Evolutionary conservation across 352 stramenopile species (phyloP).

Genomic region (Phytophthora lateralis): DNA sequence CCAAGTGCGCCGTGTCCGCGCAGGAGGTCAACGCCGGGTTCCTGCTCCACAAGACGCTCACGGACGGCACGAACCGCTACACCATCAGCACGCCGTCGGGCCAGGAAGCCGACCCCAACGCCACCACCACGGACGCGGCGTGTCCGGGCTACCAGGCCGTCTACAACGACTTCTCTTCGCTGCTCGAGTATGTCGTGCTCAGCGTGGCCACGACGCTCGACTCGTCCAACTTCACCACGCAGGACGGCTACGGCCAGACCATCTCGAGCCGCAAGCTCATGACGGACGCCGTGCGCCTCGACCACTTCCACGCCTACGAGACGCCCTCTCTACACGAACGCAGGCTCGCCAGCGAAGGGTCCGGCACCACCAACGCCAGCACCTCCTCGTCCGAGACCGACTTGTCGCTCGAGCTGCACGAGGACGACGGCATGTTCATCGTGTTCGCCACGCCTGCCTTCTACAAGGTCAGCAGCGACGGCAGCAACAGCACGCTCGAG

Average conservation of each 20-base stretch:
- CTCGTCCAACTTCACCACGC: slow-evolving; percentile 45
- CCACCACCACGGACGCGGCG: slow-evolving; percentile 32
- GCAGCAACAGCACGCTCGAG: slow-evolving; percentile 28
- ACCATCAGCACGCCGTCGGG: slow-evolving; percentile 71
- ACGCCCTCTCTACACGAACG: slow-evolving; percentile 27
- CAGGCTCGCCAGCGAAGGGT: slow-evolving; percentile 14
- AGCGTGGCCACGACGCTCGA: slow-evolving; percentile 52
- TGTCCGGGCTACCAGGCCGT: slow-evolving; percentile 48
- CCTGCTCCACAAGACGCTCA: slow-evolving; percentile 59
- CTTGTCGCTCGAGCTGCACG: slow-evolving; percentile 56
- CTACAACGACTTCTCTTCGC: slow-evolving; percentile 48
- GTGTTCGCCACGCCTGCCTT: slow-evolving; percentile 56
- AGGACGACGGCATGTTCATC: slow-evolving; percentile 69
- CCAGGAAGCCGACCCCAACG: slow-evolving; percentile 33
- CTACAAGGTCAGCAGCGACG: slow-evolving; percentile 50
- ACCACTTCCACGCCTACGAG: slow-evolving; percentile 73
- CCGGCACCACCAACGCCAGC: slow-evolving; percentile 4
- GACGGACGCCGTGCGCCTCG: slow-evolving; percentile 55
- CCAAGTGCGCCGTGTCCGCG: slow-evolving; percentile 50
- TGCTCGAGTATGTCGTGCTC: slow-evolving; percentile 55
- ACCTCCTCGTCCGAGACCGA: slow-evolving; percentile 26
- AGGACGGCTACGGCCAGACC: slow-evolving; percentile 41
- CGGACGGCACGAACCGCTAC: slow-evolving; percentile 68
- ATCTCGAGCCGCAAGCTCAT: slow-evolving; percentile 59
- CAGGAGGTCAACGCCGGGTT: slow-evolving; percentile 41